A percentile compares a stretch with the other conserved stretches of the same genome.
phyloP scores from a whole-genome alignment of 1,284 basidiomycete genomes.

The Mycena citricolor region DNA sequence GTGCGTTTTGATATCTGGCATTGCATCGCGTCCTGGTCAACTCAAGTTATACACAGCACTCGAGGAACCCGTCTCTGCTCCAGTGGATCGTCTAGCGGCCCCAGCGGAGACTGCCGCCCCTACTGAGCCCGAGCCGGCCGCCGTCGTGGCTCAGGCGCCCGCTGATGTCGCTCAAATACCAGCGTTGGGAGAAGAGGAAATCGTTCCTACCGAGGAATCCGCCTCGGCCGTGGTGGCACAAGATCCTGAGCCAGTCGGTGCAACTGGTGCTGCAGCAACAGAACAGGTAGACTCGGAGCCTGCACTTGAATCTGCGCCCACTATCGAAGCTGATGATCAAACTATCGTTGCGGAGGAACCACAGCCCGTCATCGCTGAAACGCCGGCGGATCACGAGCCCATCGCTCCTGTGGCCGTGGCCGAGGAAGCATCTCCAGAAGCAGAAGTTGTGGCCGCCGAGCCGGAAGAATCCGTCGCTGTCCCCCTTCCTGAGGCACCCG shows the following conservation, averaged over 20 bases:
- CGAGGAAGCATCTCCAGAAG: conserved; percentile 11
- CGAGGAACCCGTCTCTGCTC: conserved; percentile 2
- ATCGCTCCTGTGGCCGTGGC: conserved; percentile 11
- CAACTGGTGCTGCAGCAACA: too few relatives aligned
- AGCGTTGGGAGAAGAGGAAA: too few relatives aligned
- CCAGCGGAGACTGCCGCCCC: background rate
- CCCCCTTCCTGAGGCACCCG: conserved; percentile 8
- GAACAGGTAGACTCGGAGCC: too few relatives aligned
- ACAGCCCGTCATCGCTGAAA: background rate
- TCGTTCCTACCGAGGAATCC: too few relatives aligned
- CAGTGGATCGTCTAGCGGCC: background rate
- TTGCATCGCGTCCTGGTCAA: too few relatives aligned
- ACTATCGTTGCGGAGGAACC: background rate
- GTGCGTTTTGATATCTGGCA: background rate
- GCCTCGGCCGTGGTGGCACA: too few relatives aligned
- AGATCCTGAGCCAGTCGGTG: too few relatives aligned
- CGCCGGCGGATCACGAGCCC: conserved; percentile 5
- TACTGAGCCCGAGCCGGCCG: background rate
- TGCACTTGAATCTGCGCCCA: too few relatives aligned
- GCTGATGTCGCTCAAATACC: too few relatives aligned
- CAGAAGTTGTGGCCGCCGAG: conserved; percentile 12
- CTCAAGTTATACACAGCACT: too few relatives aligned
- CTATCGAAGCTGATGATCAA: too few relatives aligned
- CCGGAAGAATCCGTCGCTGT: conserved; percentile 9
- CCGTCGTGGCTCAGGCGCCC: too few relatives aligned